Conservation (phyloP, 2,329 filamentous ascomycete species). For the Ceratocystis alfenasii region DNA sequence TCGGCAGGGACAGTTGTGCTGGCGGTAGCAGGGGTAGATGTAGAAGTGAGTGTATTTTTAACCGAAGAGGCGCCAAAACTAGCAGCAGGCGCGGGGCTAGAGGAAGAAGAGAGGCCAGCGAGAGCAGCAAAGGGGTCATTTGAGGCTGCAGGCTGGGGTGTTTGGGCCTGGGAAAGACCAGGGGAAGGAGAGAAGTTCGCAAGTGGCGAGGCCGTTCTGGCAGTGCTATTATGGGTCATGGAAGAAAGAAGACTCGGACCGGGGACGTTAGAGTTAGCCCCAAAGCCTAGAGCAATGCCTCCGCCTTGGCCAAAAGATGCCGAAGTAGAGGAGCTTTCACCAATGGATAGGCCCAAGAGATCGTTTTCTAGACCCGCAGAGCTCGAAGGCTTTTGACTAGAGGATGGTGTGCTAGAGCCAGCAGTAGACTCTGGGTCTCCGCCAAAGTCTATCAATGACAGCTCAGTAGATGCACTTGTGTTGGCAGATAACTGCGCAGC, state of each 20-base stretch:
- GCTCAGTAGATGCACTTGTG: slow-evolving; percentile 55
- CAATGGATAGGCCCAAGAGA: slow-evolving; percentile 74
- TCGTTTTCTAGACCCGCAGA: slow-evolving; percentile 61
- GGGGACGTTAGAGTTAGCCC: slow-evolving; percentile 54
- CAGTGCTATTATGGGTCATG: slow-evolving; percentile 47
- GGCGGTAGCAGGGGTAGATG: slow-evolving; percentile 27
- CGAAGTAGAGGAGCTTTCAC: slow-evolving; percentile 37
- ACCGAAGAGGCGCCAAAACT: not conserved
- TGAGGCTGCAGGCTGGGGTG: slow-evolving; percentile 26
- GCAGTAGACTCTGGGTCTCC: slow-evolving; percentile 47
- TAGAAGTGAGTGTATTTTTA: slow-evolving; percentile 23
- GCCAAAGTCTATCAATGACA: slow-evolving; percentile 90
- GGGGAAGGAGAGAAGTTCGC: slow-evolving; percentile 38
- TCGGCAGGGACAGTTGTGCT: slow-evolving; percentile 34
- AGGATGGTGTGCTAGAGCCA: slow-evolving; percentile 33
- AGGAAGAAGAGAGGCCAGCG: slow-evolving; percentile 24
- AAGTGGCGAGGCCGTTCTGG: slow-evolving; percentile 32
- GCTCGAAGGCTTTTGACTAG: slow-evolving; percentile 42
- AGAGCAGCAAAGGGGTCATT: slow-evolving; percentile 44
- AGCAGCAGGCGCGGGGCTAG: slow-evolving; percentile 25
- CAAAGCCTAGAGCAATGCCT: slow-evolving; percentile 71
- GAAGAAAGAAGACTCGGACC: slow-evolving; percentile 54
- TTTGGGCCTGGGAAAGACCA: not conserved
- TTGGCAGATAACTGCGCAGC: slow-evolving; percentile 33
- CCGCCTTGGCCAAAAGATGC: slow-evolving; percentile 59